Conservation (phyloP, 2,329 filamentous ascomycete species). For the Fusarium staphyleae region DNA sequence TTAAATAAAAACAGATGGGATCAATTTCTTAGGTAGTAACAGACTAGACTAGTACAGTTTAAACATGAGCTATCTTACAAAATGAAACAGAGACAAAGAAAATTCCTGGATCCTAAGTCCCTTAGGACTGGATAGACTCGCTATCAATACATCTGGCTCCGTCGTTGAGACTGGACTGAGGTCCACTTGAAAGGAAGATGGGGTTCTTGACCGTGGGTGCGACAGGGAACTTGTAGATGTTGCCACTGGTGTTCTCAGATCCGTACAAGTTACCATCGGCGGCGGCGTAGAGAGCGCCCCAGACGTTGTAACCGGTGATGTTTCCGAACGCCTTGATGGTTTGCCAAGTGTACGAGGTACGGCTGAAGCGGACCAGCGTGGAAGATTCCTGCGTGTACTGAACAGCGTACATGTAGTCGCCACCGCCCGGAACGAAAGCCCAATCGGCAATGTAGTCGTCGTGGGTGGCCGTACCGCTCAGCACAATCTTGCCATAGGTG, state of each 20-base stretch:
- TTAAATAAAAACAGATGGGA: not conserved
- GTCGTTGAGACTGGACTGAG: conserved; percentile 26
- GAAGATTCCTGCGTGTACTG: conserved; percentile 6
- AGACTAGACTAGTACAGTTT: too few species aligned
- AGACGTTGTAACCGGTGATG: conserved; percentile 24
- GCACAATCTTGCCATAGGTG: conserved; percentile 30
- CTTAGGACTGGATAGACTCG: conserved; percentile 7
- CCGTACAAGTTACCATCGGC: conserved; percentile 34
- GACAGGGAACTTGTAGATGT: conserved; percentile 33
- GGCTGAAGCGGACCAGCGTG: conserved; percentile 33
- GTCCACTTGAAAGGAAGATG: conserved; percentile 19
- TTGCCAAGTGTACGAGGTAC: conserved; percentile 29
- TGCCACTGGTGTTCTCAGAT: conserved; percentile 27
- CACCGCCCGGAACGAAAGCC: conserved; percentile 39
- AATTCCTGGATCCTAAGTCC: not conserved
- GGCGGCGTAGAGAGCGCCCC: conserved; percentile 33
- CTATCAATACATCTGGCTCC: conserved; percentile 36
- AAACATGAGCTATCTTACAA: too few species aligned
- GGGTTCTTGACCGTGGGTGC: conserved; percentile 20
- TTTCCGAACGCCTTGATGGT: conserved; percentile 14
- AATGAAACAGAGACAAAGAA: too few species aligned
- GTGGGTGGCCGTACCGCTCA: conserved; percentile 23
- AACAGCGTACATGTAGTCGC: conserved; percentile 34
- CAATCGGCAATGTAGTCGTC: conserved; percentile 28
- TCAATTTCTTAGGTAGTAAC: conserved; percentile 11